These are phyloP conservation scores for Melampsora americana DNA, from an alignment of 1,284 basidiomycete genomes.

Conservation along the genomic window DNA sequence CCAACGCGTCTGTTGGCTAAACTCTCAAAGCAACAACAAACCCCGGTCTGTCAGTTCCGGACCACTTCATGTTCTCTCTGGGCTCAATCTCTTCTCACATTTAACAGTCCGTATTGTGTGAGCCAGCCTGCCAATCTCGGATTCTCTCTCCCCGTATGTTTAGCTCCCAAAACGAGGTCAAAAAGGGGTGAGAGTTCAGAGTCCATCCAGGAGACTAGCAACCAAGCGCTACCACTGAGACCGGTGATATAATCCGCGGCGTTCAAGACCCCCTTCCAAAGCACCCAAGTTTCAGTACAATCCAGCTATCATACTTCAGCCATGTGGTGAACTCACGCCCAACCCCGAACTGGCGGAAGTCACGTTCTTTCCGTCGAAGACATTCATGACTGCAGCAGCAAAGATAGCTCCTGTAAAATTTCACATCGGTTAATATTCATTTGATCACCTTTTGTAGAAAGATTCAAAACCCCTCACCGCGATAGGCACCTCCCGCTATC, in stretches of 20 bases:
- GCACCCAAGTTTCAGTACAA: background rate
- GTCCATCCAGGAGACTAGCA: conserved; percentile 31
- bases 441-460: background rate
- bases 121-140: conserved; percentile 15
- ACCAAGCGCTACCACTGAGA: conserved; percentile 39
- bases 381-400: conserved; percentile 33
- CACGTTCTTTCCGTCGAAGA: conserved; percentile 36
- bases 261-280: conserved; percentile 15
- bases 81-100: background rate
- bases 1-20: conserved; percentile 27
- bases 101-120: conserved; percentile 24
- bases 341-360: conserved; percentile 21
- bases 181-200: conserved; percentile 37
- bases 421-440: background rate
- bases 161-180: conserved; percentile 27
- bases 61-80: background rate
- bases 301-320: background rate
- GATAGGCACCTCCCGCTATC: conserved; percentile 35
- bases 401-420: conserved; percentile 24
- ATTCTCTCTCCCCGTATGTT: conserved; percentile 1
- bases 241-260: conserved; percentile 39
- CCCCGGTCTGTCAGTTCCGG: background rate
- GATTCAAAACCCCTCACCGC: conserved; percentile 5
- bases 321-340: background rate
- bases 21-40: background rate